Evolutionary conservation across 345 rosid species (phyloP), one percentile per base, ranked within the genome.

Genomic region (Euphorbia peplus): DNA sequence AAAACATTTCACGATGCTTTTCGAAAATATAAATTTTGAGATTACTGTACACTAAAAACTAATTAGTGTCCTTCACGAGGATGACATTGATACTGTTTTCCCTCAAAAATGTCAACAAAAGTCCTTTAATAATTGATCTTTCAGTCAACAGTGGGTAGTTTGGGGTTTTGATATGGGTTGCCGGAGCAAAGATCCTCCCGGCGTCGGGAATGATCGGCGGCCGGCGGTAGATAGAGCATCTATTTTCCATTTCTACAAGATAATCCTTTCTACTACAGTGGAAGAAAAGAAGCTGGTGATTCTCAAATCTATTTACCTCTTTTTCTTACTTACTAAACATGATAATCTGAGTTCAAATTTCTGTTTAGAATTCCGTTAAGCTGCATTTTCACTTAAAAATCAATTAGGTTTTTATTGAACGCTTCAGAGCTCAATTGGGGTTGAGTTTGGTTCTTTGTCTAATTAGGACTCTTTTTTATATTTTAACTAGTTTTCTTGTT

Each of bases 221-320:
- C 50, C 12, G 28, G 64, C 4, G 25, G 37, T 8, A 24, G 32
- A 44, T 15, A 13, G 50, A 16, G 47, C 26, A 7, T 24, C 68
- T 16, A 25, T 25, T n/a, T 4, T 0, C 19, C 64, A 68, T 42
- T 68, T 74, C 68, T 52, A 51, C 64, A 68, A 62, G 68, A 54
- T 54, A 12, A 68, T 74, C 59, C 56, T 67, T 30, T 28, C 77
- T 19, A 26, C 19, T 19, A 62, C 19, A 8, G 4, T 73, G 22
- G 35, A 60, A 0, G 59, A 68, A 8, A 74, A 32, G 68, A 67
- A 74, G 51, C 47, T 68, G 77, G 77, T 73, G 67, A 60, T 53
- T 57, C 41, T 32, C 9, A 7, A 16, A 3, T 59, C n/a, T 59
- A 6, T 0, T 30, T 1, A 12, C 7, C 44, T 22, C 66, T 42